Percentiles rank a stretch among this genome's conserved stretches.
Evolutionary conservation across 257 asterid species (phyloP).

Genomic region (Penstemon eatonii): DNA sequence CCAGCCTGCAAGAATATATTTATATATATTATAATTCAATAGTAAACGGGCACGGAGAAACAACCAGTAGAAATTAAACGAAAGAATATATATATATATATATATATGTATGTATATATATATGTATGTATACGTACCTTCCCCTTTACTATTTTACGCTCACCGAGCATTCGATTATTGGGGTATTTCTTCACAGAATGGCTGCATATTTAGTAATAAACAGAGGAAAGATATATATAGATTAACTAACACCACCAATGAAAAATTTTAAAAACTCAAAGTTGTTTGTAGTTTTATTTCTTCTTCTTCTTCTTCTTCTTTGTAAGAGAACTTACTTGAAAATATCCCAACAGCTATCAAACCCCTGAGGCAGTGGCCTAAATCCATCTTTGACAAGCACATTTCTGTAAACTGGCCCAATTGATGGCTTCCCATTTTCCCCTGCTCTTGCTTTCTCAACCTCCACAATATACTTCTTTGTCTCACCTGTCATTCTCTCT

Average conservation of each 20-base stretch:
- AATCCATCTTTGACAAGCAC: slow-evolving; percentile 59
- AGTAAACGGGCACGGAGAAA: not conserved
- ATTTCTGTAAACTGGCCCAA: slow-evolving; percentile 71
- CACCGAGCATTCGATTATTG: slow-evolving; percentile 71
- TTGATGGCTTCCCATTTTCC: slow-evolving; percentile 57
- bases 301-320: too few species aligned
- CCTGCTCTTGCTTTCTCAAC: slow-evolving; percentile 60
- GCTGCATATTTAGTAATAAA: slow-evolving; percentile 35
- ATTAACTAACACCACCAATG: too few species aligned
- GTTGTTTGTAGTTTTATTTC: too few species aligned
- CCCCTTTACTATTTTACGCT: slow-evolving; percentile 62
- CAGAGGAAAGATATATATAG: too few species aligned
- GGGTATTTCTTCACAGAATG: slow-evolving; percentile 55
- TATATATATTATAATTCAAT: not conserved
- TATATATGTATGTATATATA: too few species aligned
- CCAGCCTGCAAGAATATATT: slow-evolving; percentile 52
- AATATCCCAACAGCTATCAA: slow-evolving; percentile 73
- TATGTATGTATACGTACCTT: slow-evolving; percentile 38
- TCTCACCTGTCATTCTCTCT: slow-evolving; percentile 29
- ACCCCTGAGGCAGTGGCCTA: slow-evolving; percentile 50
- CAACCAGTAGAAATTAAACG: not conserved
- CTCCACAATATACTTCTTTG: slow-evolving; percentile 50
- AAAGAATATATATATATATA: not conserved
- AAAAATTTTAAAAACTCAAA: too few species aligned
- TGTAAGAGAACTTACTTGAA: slow-evolving; percentile 48